Evolutionary conservation across 192 early-diverging fungal species (phyloP).

Genomic region (Jimgerdemannia flammicorona): DNA sequence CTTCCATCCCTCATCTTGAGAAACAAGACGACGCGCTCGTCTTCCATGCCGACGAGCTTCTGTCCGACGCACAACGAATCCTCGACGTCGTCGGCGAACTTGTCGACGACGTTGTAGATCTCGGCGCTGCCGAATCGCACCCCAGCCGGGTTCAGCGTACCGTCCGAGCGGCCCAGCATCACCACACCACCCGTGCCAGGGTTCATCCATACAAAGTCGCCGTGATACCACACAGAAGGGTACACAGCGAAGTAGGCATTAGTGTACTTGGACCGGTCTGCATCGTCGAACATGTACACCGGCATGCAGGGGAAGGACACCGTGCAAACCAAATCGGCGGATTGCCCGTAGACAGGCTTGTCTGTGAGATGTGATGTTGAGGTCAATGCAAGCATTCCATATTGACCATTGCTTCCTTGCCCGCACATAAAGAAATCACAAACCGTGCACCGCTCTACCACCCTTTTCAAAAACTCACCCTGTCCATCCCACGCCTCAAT

Average conservation of each 20-base stretch:
- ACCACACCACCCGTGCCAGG: constrained; percentile 83
- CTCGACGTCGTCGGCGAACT: constrained; percentile 64
- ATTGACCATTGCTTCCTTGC: too few species aligned
- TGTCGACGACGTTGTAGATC: constrained; percentile 89
- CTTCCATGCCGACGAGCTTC: constrained; percentile 61
- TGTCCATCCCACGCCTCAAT: constrained; percentile 86
- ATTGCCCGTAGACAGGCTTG: constrained; percentile 61
- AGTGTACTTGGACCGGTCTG: constrained; percentile 68
- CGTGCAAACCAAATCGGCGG: constrained; percentile 91
- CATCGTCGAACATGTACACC: constrained; percentile 87
- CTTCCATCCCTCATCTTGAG: constrained; percentile 72
- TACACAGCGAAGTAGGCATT: constrained; percentile 88
- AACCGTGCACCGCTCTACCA: too few species aligned
- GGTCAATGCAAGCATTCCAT: neutral
- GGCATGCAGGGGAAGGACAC: constrained; percentile 98
- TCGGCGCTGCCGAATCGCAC: constrained; percentile 93
- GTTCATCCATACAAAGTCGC: constrained; percentile 90
- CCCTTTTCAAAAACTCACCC: constrained; percentile 20
- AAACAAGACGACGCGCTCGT: constrained; percentile 93
- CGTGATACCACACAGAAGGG: constrained; percentile 90
- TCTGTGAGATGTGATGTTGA: constrained; percentile 11
- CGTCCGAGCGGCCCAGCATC: constrained; percentile 93
- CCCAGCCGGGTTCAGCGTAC: constrained; percentile 89
- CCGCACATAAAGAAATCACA: too few species aligned
- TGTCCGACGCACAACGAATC: constrained; percentile 93